Conservation (phyloP, 2,329 filamentous ascomycete genomes). For the Cyphellophora europaea region DNA sequence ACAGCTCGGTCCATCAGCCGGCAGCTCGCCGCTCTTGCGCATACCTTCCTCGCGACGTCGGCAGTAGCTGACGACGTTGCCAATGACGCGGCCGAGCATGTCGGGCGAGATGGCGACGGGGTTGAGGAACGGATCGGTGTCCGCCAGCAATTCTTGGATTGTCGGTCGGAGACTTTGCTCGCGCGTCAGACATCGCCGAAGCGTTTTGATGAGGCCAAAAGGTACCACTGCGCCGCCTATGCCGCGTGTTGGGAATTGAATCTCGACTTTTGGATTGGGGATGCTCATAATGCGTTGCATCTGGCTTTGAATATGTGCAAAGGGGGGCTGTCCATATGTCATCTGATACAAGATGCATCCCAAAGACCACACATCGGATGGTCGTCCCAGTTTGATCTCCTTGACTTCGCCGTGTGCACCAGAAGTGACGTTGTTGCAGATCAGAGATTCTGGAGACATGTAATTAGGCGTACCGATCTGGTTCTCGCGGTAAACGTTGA, state of each 20-base stretch:
- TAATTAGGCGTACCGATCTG: constrained; percentile 97
- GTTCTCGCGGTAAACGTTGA: constrained; percentile 92
- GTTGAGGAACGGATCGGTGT: constrained; percentile 49
- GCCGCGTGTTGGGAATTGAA: constrained; percentile 36
- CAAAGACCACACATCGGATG: constrained; percentile 90
- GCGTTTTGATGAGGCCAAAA: constrained; percentile 43
- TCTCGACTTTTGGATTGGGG: constrained; percentile 38
- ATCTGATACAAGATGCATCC: constrained; percentile 97
- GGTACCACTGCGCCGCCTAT: constrained; percentile 44
- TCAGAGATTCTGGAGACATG: constrained; percentile 91
- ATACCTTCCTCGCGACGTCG: constrained; percentile 22
- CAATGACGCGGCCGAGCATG: constrained; percentile 50
- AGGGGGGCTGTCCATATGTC: constrained; percentile 93
- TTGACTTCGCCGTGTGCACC: constrained; percentile 48
- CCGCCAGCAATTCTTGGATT: constrained; percentile 45
- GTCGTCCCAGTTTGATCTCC: constrained; percentile 91
- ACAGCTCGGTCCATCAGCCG: constrained; percentile 21
- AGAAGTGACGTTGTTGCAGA: constrained; percentile 67
- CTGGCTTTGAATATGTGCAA: constrained; percentile 81
- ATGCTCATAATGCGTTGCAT: constrained; percentile 64
- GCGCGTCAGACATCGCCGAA: constrained; percentile 50
- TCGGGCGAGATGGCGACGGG: constrained; percentile 49
- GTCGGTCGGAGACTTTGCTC: constrained; percentile 49
- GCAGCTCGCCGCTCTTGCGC: constrained; percentile 13
- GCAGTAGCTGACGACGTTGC: constrained; percentile 51